Conservation (phyloP, 2,329 filamentous ascomycete species). For the Alternaria atra region DNA sequence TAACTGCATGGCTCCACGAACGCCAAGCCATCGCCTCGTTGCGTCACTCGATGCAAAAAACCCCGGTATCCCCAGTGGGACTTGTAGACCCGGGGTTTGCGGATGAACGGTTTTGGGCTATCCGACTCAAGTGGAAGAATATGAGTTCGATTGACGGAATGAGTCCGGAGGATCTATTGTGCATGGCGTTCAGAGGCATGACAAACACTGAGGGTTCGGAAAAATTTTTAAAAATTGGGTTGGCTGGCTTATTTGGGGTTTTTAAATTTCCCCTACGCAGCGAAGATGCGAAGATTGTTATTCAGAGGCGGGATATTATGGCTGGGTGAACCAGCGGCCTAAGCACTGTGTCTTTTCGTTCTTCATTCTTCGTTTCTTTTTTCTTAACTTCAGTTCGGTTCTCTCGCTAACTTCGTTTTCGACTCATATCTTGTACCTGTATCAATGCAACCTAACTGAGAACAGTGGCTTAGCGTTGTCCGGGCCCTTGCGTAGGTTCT, state of each 20-base stretch:
- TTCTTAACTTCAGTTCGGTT: background rate
- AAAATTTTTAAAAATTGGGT: slow-evolving; percentile 45
- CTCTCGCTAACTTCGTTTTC: slow-evolving; percentile 1
- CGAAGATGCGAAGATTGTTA: slow-evolving; percentile 46
- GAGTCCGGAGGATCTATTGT: slow-evolving; percentile 47
- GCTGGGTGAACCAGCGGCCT: slow-evolving; percentile 2
- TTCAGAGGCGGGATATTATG: slow-evolving; percentile 32
- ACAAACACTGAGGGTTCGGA: slow-evolving; percentile 48
- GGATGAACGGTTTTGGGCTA: slow-evolving; percentile 47
- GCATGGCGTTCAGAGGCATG: slow-evolving; percentile 41
- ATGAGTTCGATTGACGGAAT: slow-evolving; percentile 45
- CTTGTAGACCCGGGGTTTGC: slow-evolving; percentile 43
- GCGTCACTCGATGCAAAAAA: slow-evolving; percentile 30
- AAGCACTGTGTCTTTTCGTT: background rate
- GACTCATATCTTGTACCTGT: background rate
- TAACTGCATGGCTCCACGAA: slow-evolving; percentile 45
- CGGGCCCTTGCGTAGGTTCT: slow-evolving; percentile 1
- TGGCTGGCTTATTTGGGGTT: slow-evolving; percentile 37
- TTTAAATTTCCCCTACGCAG: slow-evolving; percentile 45
- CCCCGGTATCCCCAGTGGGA: slow-evolving; percentile 38
- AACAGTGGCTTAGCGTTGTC: slow-evolving; percentile 8
- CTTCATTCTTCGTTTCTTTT: no score
- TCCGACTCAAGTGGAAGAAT: slow-evolving; percentile 49
- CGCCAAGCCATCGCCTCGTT: slow-evolving; percentile 41
- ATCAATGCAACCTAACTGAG: slow-evolving; percentile 12